Evolutionary conservation across 495 filamentous ascomycete genomes (phyloP).

Genomic region (Xylaria intraflava): DNA sequence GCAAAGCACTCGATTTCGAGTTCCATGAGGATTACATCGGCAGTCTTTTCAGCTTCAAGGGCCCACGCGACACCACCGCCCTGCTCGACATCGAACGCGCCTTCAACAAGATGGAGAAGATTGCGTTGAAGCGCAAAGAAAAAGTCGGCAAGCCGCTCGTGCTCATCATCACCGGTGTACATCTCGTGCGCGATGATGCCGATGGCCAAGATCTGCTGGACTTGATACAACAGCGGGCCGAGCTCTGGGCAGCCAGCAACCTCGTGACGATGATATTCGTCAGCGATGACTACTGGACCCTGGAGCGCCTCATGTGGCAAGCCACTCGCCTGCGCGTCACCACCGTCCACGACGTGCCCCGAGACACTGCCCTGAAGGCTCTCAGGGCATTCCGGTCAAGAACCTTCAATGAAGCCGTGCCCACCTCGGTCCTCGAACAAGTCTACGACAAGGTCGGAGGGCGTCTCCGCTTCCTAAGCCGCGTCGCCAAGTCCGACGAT

Average conservation of each 20-base stretch:
- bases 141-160: conserved; percentile 61
- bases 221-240: conserved; percentile 85
- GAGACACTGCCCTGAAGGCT: conserved; percentile 62
- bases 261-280: conserved; percentile 88
- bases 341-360: conserved; percentile 69
- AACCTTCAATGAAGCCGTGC: conserved; percentile 56
- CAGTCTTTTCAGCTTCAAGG: conserved; percentile 81
- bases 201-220: conserved; percentile 84
- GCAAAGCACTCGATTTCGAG: conserved; percentile 87
- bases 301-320: conserved; percentile 83
- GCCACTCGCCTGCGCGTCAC: conserved; percentile 85
- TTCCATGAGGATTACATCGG: conserved; percentile 86
- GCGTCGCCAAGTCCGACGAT: conserved; percentile 70
- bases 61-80: conserved; percentile 80
- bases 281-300: conserved; percentile 94
- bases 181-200: conserved; percentile 79
- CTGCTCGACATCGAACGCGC: conserved; percentile 88
- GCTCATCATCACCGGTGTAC: conserved; percentile 80
- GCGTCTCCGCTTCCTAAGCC: conserved; percentile 71
- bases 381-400: conserved; percentile 62
- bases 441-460: conserved; percentile 80
- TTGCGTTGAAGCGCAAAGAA: conserved; percentile 59
- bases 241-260: conserved; percentile 85
- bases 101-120: conserved; percentile 93
- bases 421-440: conserved; percentile 51